phyloP scores from a whole-genome alignment of 164 flowering plant species.

The Berberis thunbergii region DNA sequence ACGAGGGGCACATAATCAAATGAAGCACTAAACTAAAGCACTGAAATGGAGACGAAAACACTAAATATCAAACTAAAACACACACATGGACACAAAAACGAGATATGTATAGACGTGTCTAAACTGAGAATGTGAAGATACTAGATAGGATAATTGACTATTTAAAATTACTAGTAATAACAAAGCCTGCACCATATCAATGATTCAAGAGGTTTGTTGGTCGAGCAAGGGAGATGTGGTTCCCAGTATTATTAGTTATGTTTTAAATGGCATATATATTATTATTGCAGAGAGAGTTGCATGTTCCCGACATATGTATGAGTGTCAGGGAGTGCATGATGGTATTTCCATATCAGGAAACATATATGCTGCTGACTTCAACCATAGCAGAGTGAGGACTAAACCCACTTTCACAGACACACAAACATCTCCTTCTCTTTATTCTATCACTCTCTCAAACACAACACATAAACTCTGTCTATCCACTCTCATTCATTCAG shows the following conservation, averaged over 20 bases:
- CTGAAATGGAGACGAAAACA: no score
- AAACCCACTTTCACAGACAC: not conserved
- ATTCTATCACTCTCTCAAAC: not conserved
- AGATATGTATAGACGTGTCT: no score
- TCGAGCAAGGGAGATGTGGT: not conserved
- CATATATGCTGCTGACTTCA: not conserved
- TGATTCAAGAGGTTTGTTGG: not conserved
- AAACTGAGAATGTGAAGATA: not conserved
- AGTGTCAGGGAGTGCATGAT: not conserved
- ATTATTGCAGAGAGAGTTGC: not conserved
- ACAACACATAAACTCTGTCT: no score
- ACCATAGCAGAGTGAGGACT: not conserved
- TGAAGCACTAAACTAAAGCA: no score
- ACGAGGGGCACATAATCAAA: no score
- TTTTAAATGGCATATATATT: no score
- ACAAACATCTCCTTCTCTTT: not conserved
- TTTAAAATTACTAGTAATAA: not conserved
- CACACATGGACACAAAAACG: no score
- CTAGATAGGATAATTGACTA: not conserved
- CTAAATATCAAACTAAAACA: no score
- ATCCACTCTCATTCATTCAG: not conserved
- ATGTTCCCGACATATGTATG: not conserved
- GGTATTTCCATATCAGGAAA: not conserved
- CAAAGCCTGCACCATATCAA: not conserved
- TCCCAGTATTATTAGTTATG: not conserved